Evolutionary conservation across 2,329 filamentous ascomycete genomes (phyloP), one percentile per base, ranked within the genome.

Genomic region (Arthrobotrys megalospora): DNA sequence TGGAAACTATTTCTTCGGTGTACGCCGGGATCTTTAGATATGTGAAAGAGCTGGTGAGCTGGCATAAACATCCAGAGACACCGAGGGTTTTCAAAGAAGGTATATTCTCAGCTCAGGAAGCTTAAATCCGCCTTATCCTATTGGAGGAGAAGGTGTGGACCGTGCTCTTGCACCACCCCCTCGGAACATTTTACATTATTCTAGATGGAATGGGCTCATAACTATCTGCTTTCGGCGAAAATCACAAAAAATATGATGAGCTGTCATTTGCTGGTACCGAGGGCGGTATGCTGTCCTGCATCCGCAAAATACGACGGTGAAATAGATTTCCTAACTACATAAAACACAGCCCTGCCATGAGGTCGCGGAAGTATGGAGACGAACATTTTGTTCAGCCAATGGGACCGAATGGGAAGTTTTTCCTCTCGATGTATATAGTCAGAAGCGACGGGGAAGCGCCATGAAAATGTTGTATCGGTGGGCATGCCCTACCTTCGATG

Each of bases 1-100:
- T 82, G 95, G 95, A 8, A 99, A 99, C 84, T 99, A 98, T 85
- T 98, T 99, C 85, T 97, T 97, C 84, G 96, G 89, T 7, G 90
- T 97, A 50, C 89, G 91, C 85, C 91, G 86, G 83, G 85, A 85
- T 28, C 32, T 82, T 55, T 83, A 80, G 78, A 72, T 63, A 19
- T 63, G 55, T 32, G 36, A 43, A 50, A 47, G 10, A 32, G 36
- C 45, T 55, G 32, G 38, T 12, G 28, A 52, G 24, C 36, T 19
- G 63, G 21, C 16, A 50, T 38, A 45, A 34, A 28, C 28, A 28
- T 24, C 62, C 21, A n/a, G 14, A 36, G n/a, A 65, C 45, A 21
- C n/a, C 16, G 2, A 3, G 10, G 7, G 6, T 21, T 24, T 48
- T 21, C 24, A 53, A 24, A 67, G 45, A 55, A 48, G 14, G 43